Base-by-base conservation (phyloP, 139 green algal species). In the Chlorella vulgaris region DNA sequence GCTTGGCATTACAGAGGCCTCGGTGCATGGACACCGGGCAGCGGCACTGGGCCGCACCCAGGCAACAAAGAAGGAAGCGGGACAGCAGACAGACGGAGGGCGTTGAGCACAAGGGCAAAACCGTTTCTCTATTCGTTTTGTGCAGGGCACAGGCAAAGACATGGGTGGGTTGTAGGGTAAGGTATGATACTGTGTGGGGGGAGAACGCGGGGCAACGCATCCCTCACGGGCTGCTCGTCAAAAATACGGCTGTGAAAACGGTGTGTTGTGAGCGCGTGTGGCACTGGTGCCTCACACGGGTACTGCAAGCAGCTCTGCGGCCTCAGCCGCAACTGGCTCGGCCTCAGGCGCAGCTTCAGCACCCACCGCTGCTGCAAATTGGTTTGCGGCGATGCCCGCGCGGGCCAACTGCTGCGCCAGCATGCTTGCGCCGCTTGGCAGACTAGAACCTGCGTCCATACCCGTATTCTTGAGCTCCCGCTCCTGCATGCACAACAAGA, bases 291-390 rank as follows among this genome's bases (percentile, higher is more conserved):
- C n/a, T n/a, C n/a, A n/a, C n/a, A n/a, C n/a, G n/a, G n/a, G n/a
- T n/a, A n/a, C n/a, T n/a, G n/a, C n/a, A n/a, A n/a, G n/a, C n/a
- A n/a, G n/a, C n/a, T 5, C 38, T 73, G 38, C 18, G 3, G 3
- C 19, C 35, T 42, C n/a, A 10, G 29, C 2, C 2, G 13, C 10
- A 5, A 4, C 31, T 21, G 28, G 67, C 38, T 39, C 40, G n/a
- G 4, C n/a, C 2, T 6, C 3, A 40, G 7, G 40, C 22, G 65
- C 36, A 3, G 35, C 13, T 4, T 18, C 42, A 63, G 71, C 50
- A 74, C 62, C 67, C 67, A 84, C 78, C 78, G 38, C 50, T 26
- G 43, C 55, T 74, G 77, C 60, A 70, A 89, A 89, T 69, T 74
- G 69, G 40, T 67, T 35, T 61, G 74, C 50, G 19, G 28, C 63